Percentiles rank a stretch among this genome's conserved stretches.
phyloP scores from a whole-genome alignment of 2,329 filamentous ascomycete species.

The Amauroascus verrucosus region DNA sequence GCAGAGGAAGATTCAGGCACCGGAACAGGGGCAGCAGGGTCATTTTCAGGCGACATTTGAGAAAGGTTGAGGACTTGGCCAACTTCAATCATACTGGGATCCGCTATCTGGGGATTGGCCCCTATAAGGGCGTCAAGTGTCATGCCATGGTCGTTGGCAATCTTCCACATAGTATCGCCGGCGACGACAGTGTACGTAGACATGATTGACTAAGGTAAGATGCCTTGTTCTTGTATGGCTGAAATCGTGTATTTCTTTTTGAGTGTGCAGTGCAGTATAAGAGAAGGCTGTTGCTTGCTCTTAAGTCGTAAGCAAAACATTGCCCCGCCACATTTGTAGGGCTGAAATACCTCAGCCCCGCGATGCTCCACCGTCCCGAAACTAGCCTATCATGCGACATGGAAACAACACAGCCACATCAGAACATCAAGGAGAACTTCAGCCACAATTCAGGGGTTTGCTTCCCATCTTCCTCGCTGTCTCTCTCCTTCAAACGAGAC shows the following conservation, averaged over 20 bases:
- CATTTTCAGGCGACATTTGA: not conserved
- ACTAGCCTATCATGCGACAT: not conserved
- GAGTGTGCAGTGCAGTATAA: not conserved
- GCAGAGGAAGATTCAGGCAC: not conserved
- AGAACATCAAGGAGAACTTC: not conserved
- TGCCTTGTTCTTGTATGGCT: not conserved
- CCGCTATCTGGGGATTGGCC: constrained; percentile 15
- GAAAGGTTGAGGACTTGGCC: constrained; percentile 16
- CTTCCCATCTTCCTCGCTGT: not conserved
- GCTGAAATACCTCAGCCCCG: not conserved
- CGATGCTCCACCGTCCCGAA: not conserved
- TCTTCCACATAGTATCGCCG: constrained; percentile 23
- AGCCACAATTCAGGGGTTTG: not conserved
- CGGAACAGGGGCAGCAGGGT: not conserved
- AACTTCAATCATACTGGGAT: constrained; percentile 14
- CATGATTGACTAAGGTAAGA: constrained; percentile 3
- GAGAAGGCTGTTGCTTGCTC: not conserved
- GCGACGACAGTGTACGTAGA: constrained; percentile 14
- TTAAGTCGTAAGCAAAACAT: not conserved
- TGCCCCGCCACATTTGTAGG: constrained; percentile 7
- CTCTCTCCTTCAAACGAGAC: not conserved
- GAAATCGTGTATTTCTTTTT: not conserved
- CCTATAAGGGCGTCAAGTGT: constrained; percentile 16
- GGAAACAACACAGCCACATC: not conserved
- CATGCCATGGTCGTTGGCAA: constrained; percentile 26